These are phyloP conservation scores for Blastocystis sp. DNA, from an alignment of 352 stramenopile species.

Conservation along the genomic window DNA sequence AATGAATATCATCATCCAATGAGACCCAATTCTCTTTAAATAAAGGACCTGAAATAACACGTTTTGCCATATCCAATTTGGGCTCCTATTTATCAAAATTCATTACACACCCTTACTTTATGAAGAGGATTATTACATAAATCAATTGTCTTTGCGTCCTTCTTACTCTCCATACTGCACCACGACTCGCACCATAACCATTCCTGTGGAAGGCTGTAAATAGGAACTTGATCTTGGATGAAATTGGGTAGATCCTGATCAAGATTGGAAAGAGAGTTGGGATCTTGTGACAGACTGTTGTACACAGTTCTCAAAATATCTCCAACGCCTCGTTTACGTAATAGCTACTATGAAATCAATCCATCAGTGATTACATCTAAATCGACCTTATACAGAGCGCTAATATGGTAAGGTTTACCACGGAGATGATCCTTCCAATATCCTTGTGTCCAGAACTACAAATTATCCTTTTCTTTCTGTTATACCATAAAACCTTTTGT, in stretches of 20 bases:
- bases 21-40: constrained; percentile 97
- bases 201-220: constrained; percentile 92
- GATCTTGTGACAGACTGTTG: constrained; percentile 91
- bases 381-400: constrained; percentile 97
- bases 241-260: constrained; percentile 99
- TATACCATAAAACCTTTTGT: constrained; percentile 86
- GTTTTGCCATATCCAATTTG: constrained; percentile 98
- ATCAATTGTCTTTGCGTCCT: constrained; percentile 96
- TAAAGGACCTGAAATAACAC: constrained; percentile 90
- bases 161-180: constrained; percentile 96
- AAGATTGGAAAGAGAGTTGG: constrained; percentile 95
- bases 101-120: constrained; percentile 75
- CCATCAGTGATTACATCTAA: constrained; percentile 85
- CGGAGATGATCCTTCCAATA: constrained; percentile 96
- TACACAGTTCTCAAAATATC: constrained; percentile 92
- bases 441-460: constrained; percentile 92
- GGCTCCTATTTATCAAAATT: constrained; percentile 77
- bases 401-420: constrained; percentile 97
- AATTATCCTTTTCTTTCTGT: constrained; percentile 24
- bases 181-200: constrained; percentile 99
- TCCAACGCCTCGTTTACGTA: constrained; percentile 80
- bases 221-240: constrained; percentile 86
- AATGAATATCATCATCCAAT: constrained; percentile 91
- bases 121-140: constrained; percentile 99
- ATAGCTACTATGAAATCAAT: neutral